Evolutionary conservation across 352 stramenopile genomes (phyloP).

Genomic region (Phytophthora sp.): DNA sequence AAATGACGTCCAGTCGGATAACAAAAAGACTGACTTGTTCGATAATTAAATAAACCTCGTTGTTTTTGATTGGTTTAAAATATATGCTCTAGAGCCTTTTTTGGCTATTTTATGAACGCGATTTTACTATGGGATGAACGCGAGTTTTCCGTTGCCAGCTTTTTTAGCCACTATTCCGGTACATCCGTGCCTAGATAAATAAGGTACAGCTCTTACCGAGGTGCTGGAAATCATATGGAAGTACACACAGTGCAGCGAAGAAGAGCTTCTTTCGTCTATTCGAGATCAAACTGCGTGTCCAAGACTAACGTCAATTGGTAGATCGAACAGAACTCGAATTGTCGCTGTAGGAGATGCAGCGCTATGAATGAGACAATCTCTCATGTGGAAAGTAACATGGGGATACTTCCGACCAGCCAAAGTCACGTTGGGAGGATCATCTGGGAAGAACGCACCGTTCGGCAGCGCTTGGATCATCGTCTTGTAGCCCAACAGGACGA

Average conservation of each 20-base stretch:
- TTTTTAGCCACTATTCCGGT: too few species aligned
- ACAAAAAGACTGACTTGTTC: too few species aligned
- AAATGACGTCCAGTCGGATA: too few species aligned
- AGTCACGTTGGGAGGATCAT: neutral
- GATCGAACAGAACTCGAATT: constrained; percentile 33
- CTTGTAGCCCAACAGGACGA: constrained; percentile 39
- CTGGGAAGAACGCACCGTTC: constrained; percentile 33
- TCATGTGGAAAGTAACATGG: constrained; percentile 26
- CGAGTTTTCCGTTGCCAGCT: too few species aligned
- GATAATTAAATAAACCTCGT: too few species aligned
- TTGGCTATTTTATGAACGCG: too few species aligned
- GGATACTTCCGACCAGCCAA: constrained; percentile 10
- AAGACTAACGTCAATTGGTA: constrained; percentile 42
- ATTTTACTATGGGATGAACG: too few species aligned
- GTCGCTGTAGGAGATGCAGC: constrained; percentile 27
- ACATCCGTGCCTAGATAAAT: too few species aligned
- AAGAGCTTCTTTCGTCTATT: too few species aligned
- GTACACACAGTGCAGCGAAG: constrained; percentile 1
- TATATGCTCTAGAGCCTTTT: too few species aligned
- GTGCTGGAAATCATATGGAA: constrained; percentile 12
- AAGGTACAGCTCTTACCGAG: too few species aligned
- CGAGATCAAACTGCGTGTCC: constrained; percentile 27
- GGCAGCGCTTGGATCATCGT: constrained; percentile 37
- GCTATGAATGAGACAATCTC: constrained; percentile 37
- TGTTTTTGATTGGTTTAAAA: too few species aligned